A percentile compares a stretch with the other conserved stretches of the same genome.
Conservation (phyloP, 2,329 filamentous ascomycete species). For the Cladosporium sp. region DNA sequence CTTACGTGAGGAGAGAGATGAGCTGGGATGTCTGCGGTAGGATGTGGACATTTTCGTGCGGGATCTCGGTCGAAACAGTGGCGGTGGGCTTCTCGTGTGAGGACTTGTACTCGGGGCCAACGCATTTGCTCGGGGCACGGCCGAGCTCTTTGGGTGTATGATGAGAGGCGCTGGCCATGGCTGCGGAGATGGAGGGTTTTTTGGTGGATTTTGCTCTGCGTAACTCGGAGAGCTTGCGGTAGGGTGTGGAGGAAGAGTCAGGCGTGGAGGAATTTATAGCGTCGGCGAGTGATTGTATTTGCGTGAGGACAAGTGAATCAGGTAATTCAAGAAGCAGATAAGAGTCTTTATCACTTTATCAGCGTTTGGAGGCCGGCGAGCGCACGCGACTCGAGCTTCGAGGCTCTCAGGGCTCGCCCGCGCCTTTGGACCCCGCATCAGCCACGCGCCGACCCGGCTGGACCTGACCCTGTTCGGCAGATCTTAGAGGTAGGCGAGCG, state of each 20-base stretch:
- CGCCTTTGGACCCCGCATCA: too few species aligned
- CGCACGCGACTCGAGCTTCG: too few species aligned
- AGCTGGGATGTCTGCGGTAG: constrained; percentile 91
- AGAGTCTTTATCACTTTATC: too few species aligned
- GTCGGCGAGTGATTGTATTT: too few species aligned
- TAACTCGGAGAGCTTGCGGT: not conserved
- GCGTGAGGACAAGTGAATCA: too few species aligned
- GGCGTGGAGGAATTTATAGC: too few species aligned
- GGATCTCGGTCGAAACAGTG: constrained; percentile 77
- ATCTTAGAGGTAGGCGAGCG: too few species aligned
- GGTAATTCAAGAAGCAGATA: too few species aligned
- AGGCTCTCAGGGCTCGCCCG: too few species aligned
- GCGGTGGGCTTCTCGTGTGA: constrained; percentile 61
- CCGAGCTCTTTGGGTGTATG: constrained; percentile 15
- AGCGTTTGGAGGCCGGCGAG: too few species aligned
- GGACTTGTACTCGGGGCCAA: constrained; percentile 74
- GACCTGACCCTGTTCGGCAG: too few species aligned
- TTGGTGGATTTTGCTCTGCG: not conserved
- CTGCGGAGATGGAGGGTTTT: not conserved
- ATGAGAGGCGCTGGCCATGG: constrained; percentile 12
- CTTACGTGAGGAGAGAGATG: constrained; percentile 94
- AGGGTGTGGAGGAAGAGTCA: not conserved
- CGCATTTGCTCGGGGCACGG: constrained; percentile 49
- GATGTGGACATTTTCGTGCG: constrained; percentile 81
- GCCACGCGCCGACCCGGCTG: too few species aligned